Percentiles rank a stretch among this genome's conserved stretches.
Conservation (phyloP, 306 rosid species). For the Prunus salicina region DNA sequence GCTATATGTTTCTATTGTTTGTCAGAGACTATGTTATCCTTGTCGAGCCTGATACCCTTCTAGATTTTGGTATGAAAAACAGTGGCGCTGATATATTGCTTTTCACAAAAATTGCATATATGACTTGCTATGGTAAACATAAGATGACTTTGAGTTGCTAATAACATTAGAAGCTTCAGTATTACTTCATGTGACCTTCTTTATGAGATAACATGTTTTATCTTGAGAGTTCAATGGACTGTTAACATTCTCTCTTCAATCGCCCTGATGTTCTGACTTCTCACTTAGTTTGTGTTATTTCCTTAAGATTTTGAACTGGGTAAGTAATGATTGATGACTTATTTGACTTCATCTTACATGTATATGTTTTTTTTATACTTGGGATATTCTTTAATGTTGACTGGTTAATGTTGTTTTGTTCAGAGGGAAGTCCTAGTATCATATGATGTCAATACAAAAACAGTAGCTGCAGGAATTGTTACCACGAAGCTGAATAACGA, state of each 20-base stretch:
- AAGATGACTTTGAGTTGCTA: neutral
- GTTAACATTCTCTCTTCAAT: neutral
- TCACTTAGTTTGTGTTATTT: neutral
- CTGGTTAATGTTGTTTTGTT: slow-evolving; percentile 21
- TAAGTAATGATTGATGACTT: neutral
- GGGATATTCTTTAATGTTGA: slow-evolving; percentile 1
- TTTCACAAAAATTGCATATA: neutral
- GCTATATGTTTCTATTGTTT: neutral
- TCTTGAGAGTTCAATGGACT: neutral
- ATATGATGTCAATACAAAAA: slow-evolving; percentile 38
- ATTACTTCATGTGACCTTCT: neutral
- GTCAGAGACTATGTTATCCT: neutral
- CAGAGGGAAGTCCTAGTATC: slow-evolving; percentile 63
- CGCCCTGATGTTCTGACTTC: neutral
- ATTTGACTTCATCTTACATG: neutral
- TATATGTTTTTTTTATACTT: neutral
- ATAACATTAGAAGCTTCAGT: neutral
- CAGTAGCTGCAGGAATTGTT: slow-evolving; percentile 41
- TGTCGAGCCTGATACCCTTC: neutral
- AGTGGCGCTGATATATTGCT: neutral
- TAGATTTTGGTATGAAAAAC: neutral
- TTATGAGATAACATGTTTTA: neutral
- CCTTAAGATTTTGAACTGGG: neutral
- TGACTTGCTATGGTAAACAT: neutral
- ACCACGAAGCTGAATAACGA: slow-evolving; percentile 35